Evolutionary conservation across 306 rosid species (phyloP).

Genomic region (Gastrolobium bilobum): DNA sequence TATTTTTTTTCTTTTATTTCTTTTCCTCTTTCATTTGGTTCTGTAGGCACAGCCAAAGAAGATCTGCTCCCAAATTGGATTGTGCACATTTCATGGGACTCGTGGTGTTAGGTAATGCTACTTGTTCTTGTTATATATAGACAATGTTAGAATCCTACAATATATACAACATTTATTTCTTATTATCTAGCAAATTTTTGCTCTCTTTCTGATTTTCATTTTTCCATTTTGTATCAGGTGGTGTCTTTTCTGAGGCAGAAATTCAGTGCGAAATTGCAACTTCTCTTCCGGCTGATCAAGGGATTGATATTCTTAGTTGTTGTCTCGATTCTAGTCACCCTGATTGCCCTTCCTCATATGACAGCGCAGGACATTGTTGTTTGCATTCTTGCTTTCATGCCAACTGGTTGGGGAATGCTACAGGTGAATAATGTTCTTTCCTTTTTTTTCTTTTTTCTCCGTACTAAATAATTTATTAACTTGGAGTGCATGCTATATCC

Average conservation of each 20-base stretch:
- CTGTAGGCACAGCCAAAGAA: conserved; percentile 71
- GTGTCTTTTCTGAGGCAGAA: conserved; percentile 90
- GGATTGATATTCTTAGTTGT: conserved; percentile 91
- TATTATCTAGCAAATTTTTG: background rate
- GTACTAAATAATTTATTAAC: background rate
- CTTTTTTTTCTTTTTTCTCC: background rate
- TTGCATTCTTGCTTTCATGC: conserved; percentile 98
- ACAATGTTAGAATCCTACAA: background rate
- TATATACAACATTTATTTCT: background rate
- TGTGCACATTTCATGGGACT: conserved; percentile 84
- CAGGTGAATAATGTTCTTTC: conserved; percentile 67
- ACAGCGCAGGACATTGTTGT: conserved; percentile 88
- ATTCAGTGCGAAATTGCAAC: conserved; percentile 94
- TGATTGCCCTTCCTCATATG: conserved; percentile 93
- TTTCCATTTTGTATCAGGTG: conserved; percentile 57
- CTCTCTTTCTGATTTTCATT: conserved; percentile 33
- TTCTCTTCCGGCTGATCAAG: conserved; percentile 90
- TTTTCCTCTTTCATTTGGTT: conserved; percentile 20
- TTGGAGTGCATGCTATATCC: background rate
- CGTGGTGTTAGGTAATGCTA: conserved; percentile 74
- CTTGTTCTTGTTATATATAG: too few species aligned
- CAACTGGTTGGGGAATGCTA: conserved; percentile 99
- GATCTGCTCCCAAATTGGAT: conserved; percentile 82
- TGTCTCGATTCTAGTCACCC: conserved; percentile 72
- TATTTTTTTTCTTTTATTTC: too few species aligned